Evolutionary conservation across 257 asterid genomes (phyloP).

Genomic region (Solanum tacnaense): DNA sequence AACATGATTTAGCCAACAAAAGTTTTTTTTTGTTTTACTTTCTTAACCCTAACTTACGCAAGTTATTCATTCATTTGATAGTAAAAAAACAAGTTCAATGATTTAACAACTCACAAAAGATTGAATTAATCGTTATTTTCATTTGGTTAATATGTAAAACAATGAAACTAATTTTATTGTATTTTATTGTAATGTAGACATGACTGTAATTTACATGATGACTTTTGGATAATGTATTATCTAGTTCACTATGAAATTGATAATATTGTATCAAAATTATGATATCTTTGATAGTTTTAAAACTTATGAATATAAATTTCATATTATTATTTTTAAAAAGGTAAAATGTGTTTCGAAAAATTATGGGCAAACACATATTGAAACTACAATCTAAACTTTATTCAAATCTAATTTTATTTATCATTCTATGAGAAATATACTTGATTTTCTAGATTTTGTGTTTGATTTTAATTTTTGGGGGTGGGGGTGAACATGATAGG

Average conservation of each 20-base stretch:
- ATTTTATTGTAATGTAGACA: not conserved
- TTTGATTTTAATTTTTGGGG: not conserved
- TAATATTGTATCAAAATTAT: not conserved
- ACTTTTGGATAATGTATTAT: not conserved
- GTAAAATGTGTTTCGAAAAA: too few relatives aligned
- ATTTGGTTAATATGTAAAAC: not conserved
- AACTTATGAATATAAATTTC: not conserved
- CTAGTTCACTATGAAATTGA: not conserved
- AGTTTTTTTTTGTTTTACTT: not conserved
- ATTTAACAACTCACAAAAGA: too few relatives aligned
- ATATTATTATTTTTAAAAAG: too few relatives aligned
- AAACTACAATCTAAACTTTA: not conserved
- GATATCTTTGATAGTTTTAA: not conserved
- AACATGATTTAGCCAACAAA: too few relatives aligned
- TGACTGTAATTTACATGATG: not conserved
- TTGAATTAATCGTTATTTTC: not conserved
- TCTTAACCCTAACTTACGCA: not conserved
- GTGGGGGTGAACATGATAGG: not conserved
- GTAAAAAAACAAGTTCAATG: not conserved
- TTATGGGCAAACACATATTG: not conserved
- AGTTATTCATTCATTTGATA: not conserved
- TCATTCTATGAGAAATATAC: not conserved
- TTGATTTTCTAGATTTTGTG: not conserved
- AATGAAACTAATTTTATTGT: too few relatives aligned
- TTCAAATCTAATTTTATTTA: not conserved